These are phyloP conservation scores for Colletotrichum filicis DNA, from an alignment of 2,329 filamentous ascomycete genomes.

Conservation along the genomic window DNA sequence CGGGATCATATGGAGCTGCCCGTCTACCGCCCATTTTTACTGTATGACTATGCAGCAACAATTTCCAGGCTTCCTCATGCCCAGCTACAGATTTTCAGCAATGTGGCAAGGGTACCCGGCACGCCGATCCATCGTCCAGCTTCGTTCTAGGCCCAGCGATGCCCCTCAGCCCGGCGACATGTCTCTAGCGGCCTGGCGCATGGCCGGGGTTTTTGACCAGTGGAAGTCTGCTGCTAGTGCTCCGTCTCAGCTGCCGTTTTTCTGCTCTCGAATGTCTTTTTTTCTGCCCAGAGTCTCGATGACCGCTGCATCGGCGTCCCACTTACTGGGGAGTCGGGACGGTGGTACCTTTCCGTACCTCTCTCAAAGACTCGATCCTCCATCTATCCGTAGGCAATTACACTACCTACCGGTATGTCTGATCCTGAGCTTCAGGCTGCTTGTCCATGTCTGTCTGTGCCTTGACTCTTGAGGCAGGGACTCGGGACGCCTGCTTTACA, in stretches of 20 bases:
- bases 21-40: neutral
- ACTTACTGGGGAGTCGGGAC: conserved; percentile 17
- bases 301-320: conserved; percentile 5
- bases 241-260: neutral
- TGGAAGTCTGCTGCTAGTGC: neutral
- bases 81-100: neutral
- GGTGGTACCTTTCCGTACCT: neutral
- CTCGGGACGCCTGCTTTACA: neutral
- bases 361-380: neutral
- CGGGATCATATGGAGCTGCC: neutral
- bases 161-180: conserved; percentile 10
- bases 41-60: neutral
- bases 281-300: conserved; percentile 26
- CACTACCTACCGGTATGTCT: neutral
- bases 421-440: neutral
- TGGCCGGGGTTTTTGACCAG: conserved; percentile 6
- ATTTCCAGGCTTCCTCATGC: neutral
- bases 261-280: conserved; percentile 6
- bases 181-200: conserved; percentile 11
- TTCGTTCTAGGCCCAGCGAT: conserved; percentile 27
- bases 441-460: neutral
- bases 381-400: too few species aligned
- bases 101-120: conserved; percentile 24
- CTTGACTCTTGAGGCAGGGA: neutral
- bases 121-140: conserved; percentile 27